Conservation (phyloP, 768 basidiomycete genomes). For the Pleurotus eryngii region DNA sequence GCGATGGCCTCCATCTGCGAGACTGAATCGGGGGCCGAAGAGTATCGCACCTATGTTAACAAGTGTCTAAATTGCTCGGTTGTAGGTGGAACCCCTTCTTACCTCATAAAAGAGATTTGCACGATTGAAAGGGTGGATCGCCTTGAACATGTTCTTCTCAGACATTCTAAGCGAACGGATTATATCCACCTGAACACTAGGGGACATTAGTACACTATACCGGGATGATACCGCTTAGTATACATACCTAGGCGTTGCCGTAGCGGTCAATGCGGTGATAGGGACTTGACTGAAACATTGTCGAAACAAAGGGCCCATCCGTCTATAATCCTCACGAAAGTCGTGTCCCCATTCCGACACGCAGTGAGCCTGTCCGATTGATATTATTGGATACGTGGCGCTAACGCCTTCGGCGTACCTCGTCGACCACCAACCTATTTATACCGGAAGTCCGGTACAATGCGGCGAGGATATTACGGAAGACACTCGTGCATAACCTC, state of each 20-base stretch:
- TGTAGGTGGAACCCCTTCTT: not conserved
- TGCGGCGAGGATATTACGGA: constrained; percentile 45
- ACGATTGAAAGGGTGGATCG: constrained; percentile 79
- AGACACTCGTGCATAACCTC: constrained; percentile 53
- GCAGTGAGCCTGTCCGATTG: constrained; percentile 61
- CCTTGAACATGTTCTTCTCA: constrained; percentile 51
- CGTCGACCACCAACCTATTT: constrained; percentile 77
- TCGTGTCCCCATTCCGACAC: constrained; percentile 92
- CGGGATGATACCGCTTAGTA: not conserved
- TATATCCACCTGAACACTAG: constrained; percentile 74
- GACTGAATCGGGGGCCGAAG: constrained; percentile 45
- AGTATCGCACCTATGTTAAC: constrained; percentile 54
- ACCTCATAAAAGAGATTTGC: constrained; percentile 82
- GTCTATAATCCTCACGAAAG: constrained; percentile 72
- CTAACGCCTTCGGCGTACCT: constrained; percentile 38
- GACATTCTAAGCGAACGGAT: constrained; percentile 62
- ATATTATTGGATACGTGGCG: no score
- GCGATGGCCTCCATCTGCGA: constrained; percentile 62
- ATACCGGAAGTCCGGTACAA: constrained; percentile 56
- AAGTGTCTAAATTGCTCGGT: not conserved
- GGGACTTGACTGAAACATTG: constrained; percentile 65
- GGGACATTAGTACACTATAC: not conserved
- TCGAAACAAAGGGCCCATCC: constrained; percentile 62
- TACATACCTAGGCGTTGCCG: constrained; percentile 66
- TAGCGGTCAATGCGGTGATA: constrained; percentile 86